Base-by-base conservation (phyloP, 2,329 filamentous ascomycete species). In the Stylonectria norvegica region DNA sequence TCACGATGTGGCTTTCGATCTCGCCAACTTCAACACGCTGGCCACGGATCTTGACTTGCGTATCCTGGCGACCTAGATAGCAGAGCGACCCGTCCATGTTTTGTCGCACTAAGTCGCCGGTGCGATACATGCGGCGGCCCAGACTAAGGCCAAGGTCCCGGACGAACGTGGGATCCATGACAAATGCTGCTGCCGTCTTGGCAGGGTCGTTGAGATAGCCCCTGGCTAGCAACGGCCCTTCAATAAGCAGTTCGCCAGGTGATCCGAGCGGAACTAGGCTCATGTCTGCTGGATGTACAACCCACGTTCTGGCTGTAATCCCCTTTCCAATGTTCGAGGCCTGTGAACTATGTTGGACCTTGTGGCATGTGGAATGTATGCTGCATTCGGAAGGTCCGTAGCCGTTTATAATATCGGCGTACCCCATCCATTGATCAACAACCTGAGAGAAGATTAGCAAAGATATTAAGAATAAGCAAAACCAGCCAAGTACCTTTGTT, bases 31-130 rank as follows among this genome's bases (percentile, higher is more conserved):
- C 79, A 36, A 76, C 64, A 36, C 75, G 57, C 45, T 71, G 78
- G 19, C 79, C 80, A 19, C 70, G 66, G 12, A 80, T 56, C 55
- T 81, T 81, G 34, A 79, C 67, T 52, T 79, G 76, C 0, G 66
- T 67, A 48, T 79, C 76, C 47, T 73, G 74, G 17, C 76, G 64
- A 31, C 73, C 75, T 32, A 73, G 52, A 37, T 67, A 73, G 1
- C 63, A 48, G 9, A 74, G 51, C 19, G 55, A 52, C 2, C 67
- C 65, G 38, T 71, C 63, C 1, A 55, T 53, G 22, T 65, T 54
- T 20, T 70, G 69, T 33, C 56, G 56, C 6, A 59, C 70, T 6
- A 74, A 57, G 45, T 75, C 71, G 7, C 71, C 71, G 3, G 70
- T 72, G 38, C 65, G 65, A 48, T 72, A 74, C 7, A 67, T 42